Conservation (phyloP, 371 early-diverging fungal genomes). For the Blakeslea trispora region DNA sequence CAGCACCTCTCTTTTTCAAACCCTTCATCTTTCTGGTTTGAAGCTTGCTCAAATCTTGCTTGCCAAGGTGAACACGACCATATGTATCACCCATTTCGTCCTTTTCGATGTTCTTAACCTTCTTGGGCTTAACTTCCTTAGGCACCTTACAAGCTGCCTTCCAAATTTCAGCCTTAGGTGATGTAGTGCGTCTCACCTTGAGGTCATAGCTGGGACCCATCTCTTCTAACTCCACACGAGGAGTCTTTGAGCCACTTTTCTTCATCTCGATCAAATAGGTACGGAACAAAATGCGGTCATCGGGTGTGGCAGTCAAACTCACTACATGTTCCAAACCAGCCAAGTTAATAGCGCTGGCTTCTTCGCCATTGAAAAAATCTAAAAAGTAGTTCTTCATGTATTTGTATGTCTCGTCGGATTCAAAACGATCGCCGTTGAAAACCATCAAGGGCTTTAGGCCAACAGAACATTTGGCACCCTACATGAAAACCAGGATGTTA, state of each 20-base stretch:
- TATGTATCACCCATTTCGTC: conserved; percentile 91
- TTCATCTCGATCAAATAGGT: conserved; percentile 82
- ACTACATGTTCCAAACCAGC: conserved; percentile 91
- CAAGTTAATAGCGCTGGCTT: conserved; percentile 71
- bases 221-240: conserved; percentile 89
- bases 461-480: conserved; percentile 75
- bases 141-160: conserved; percentile 82
- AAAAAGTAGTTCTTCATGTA: conserved; percentile 82
- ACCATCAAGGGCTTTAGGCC: conserved; percentile 90
- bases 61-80: conserved; percentile 91
- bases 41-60: conserved; percentile 88
- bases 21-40: conserved; percentile 99
- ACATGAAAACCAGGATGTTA: too few relatives aligned
- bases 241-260: conserved; percentile 83
- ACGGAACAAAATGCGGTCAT: conserved; percentile 72
- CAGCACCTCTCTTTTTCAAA: conserved; percentile 61
- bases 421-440: conserved; percentile 91
- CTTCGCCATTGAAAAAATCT: conserved; percentile 92
- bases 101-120: conserved; percentile 89
- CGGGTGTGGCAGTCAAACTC: conserved; percentile 77
- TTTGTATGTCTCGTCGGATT: conserved; percentile 65
- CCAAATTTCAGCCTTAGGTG: conserved; percentile 80
- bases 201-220: conserved; percentile 94
- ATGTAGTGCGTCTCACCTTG: conserved; percentile 70
- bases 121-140: conserved; percentile 85